A percentile compares a stretch with the other conserved stretches of the same genome.
phyloP scores from a whole-genome alignment of 2,329 filamentous ascomycete species.

The Clonostachys chloroleuca region DNA sequence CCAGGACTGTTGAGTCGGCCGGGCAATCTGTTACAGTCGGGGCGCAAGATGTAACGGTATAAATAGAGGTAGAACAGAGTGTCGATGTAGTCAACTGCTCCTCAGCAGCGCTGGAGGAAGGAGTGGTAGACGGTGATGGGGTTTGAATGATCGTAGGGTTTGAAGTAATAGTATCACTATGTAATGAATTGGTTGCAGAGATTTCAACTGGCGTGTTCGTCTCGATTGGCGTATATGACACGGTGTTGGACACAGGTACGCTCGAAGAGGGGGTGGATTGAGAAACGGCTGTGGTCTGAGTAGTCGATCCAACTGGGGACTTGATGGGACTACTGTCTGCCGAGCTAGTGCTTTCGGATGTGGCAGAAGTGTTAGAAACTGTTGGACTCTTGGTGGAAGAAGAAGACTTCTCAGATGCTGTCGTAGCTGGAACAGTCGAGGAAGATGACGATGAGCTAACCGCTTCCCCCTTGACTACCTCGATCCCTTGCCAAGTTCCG shows the following conservation, averaged over 20 bases:
- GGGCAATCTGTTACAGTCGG: neutral
- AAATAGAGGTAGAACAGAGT: neutral
- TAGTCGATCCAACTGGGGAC: too few relatives aligned
- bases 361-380: too few relatives aligned
- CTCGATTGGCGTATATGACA: neutral
- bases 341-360: too few relatives aligned
- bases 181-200: too few relatives aligned
- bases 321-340: too few relatives aligned
- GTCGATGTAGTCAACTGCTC: neutral
- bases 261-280: constrained; percentile 2
- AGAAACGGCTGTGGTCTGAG: neutral
- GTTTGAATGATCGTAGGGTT: too few relatives aligned
- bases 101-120: neutral
- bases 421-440: neutral
- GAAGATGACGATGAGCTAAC: constrained; percentile 1
- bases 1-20: neutral
- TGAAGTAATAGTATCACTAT: too few relatives aligned
- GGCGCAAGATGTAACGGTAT: neutral
- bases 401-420: too few relatives aligned
- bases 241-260: constrained; percentile 1
- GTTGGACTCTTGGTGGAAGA: too few relatives aligned
- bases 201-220: too few relatives aligned
- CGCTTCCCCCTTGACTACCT: constrained; percentile 4
- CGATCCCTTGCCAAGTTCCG: constrained; percentile 46
- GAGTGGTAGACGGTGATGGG: too few relatives aligned